phyloP scores from a whole-genome alignment of 106 monocot species.

The Dendrobium chrysotoxum region DNA sequence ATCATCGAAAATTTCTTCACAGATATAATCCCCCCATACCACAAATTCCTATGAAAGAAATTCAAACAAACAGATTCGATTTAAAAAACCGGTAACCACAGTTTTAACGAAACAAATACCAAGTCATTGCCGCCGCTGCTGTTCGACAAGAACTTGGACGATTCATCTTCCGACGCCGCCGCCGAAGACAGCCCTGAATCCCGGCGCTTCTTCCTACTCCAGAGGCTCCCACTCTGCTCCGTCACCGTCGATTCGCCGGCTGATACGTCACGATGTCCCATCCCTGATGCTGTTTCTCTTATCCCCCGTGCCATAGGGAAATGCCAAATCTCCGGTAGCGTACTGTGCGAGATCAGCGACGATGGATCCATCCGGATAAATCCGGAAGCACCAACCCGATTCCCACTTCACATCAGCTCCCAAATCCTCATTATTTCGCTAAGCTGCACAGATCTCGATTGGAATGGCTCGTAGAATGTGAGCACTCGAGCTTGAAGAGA shows the following conservation, averaged over 20 bases:
- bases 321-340: constrained; percentile 29
- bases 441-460: neutral
- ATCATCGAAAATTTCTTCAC: neutral
- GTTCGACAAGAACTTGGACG: constrained; percentile 58
- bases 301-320: constrained; percentile 8
- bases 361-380: constrained; percentile 32
- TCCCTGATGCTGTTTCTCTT: neutral
- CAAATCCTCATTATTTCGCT: neutral
- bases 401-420: neutral
- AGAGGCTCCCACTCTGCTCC: constrained; percentile 36
- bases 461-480: neutral
- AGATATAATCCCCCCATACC: no score
- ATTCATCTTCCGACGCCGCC: constrained; percentile 47
- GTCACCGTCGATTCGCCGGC: constrained; percentile 49
- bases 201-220: constrained; percentile 25
- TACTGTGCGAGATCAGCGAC: constrained; percentile 13
- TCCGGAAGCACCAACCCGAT: neutral
- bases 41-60: neutral
- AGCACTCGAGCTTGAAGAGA: neutral
- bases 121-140: constrained; percentile 64
- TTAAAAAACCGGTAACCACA: neutral
- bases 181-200: constrained; percentile 4
- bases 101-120: constrained; percentile 16
- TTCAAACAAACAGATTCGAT: neutral
- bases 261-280: constrained; percentile 22